These are phyloP conservation scores for Suhomyces xylopsoci DNA, from an alignment of 805 yeast genomes.

Conservation along the genomic window DNA sequence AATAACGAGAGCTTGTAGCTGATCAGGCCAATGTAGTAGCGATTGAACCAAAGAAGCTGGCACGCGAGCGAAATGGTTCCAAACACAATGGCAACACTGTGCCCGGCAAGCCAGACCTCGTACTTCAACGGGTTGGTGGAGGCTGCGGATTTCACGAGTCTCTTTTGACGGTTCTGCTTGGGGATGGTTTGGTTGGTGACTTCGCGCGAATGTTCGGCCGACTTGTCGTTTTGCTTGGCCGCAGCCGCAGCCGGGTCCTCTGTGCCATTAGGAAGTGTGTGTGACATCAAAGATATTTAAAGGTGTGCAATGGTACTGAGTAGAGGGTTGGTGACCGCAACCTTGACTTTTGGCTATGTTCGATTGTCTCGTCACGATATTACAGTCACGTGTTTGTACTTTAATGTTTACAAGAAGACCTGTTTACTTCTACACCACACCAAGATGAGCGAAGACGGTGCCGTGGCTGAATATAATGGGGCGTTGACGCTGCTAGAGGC, in stretches of 20 bases:
- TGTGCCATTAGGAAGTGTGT: not conserved
- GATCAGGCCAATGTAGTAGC: conserved; percentile 45
- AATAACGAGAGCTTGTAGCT: conserved; percentile 53
- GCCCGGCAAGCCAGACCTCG: conserved; percentile 58
- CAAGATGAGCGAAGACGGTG: not conserved
- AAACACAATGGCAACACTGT: conserved; percentile 41
- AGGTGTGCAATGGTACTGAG: not conserved
- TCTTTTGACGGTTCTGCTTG: conserved; percentile 15
- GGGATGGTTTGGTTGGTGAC: conserved; percentile 15
- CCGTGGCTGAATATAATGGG: not conserved
- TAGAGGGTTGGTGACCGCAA: not conserved
- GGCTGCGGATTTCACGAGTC: conserved; percentile 27
- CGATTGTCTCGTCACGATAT: too few relatives aligned
- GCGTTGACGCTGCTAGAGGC: conserved; percentile 28
- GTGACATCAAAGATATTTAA: not conserved
- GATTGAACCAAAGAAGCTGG: conserved; percentile 39
- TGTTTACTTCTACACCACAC: too few relatives aligned
- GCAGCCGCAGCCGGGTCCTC: not conserved
- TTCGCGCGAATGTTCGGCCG: not conserved
- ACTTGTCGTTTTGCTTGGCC: not conserved
- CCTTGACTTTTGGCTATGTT: not conserved
- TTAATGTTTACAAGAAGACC: too few relatives aligned
- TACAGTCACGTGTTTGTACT: not conserved
- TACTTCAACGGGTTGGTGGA: conserved; percentile 41
- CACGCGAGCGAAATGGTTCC: conserved; percentile 40